Conservation (phyloP, 192 early-diverging fungal genomes). For the Backusella liffmaniae region DNA sequence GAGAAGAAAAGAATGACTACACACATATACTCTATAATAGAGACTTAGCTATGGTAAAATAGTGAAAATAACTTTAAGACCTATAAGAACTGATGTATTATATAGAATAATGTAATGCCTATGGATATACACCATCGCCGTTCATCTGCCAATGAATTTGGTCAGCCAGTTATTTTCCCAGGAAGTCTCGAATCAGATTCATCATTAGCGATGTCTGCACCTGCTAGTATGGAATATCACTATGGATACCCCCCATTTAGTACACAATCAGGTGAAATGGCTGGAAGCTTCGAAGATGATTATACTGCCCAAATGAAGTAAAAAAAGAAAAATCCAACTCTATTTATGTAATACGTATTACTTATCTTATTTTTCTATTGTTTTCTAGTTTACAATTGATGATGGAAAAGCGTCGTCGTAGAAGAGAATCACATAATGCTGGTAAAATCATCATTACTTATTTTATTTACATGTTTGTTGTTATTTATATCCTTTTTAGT, state of each 20-base stretch:
- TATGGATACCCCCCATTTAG: conserved; percentile 3
- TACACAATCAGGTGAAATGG: not conserved
- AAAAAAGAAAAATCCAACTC: conserved; percentile 3
- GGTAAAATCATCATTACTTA: conserved; percentile 16
- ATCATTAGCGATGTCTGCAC: conserved; percentile 33
- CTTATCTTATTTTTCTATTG: not conserved
- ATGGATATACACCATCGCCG: conserved; percentile 9
- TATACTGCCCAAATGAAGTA: conserved; percentile 38
- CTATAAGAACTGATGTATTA: not conserved
- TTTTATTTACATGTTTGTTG: not conserved
- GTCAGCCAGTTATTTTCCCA: not conserved
- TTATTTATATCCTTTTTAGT: conserved; percentile 46
- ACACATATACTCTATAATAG: not conserved
- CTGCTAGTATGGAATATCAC: conserved; percentile 30
- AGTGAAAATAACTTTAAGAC: not conserved
- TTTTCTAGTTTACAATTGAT: conserved; percentile 38
- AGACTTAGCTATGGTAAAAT: not conserved
- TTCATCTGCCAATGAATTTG: conserved; percentile 10
- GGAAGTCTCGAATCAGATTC: not conserved
- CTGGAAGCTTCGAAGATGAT: conserved; percentile 35
- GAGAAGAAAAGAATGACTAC: not conserved
- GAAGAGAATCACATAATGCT: conserved; percentile 97
- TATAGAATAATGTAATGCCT: not conserved
- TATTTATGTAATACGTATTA: conserved; percentile 1
- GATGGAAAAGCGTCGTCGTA: conserved; percentile 85